Percentiles rank a stretch among this genome's conserved stretches.
Evolutionary conservation across 139 green algal genomes (phyloP).

Genomic region (Tetraselmis striata): DNA sequence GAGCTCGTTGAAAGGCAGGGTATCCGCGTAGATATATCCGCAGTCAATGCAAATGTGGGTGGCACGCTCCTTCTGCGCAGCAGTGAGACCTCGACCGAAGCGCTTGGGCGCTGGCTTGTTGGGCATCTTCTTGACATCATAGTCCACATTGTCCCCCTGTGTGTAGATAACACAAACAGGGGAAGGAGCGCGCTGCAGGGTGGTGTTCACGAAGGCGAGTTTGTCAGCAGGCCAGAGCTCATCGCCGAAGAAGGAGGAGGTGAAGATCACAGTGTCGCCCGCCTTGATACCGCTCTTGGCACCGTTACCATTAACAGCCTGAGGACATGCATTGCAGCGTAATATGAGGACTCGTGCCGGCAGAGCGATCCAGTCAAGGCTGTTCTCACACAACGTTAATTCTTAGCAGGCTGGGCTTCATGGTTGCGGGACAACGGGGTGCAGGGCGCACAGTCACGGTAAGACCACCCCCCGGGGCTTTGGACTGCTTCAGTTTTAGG

Average conservation of each 20-base stretch:
- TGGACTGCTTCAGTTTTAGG: constrained; percentile 62
- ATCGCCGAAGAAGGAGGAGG: constrained; percentile 92
- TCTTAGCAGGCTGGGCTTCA: not conserved
- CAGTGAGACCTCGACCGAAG: constrained; percentile 87
- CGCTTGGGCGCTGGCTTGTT: constrained; percentile 82
- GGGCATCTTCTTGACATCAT: constrained; percentile 88
- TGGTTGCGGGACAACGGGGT: not conserved
- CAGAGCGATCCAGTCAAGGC: not conserved
- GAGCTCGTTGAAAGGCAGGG: constrained; percentile 51
- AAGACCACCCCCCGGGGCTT: constrained; percentile 55
- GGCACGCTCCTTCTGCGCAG: constrained; percentile 71
- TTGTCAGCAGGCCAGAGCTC: constrained; percentile 93
- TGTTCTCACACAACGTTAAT: not conserved
- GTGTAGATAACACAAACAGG: constrained; percentile 58
- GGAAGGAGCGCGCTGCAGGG: constrained; percentile 41
- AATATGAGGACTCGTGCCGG: not conserved
- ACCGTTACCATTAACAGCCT: constrained; percentile 75
- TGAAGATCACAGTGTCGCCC: constrained; percentile 77
- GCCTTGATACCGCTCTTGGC: constrained; percentile 63
- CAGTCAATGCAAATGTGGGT: constrained; percentile 97
- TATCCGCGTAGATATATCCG: constrained; percentile 81
- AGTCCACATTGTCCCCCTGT: constrained; percentile 73
- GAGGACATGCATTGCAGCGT: not conserved
- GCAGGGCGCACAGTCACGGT: constrained; percentile 51
- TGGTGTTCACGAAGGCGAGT: constrained; percentile 41